phyloP scores from a whole-genome alignment of 371 early-diverging fungal species.

The Phascolomyces articulosus region DNA sequence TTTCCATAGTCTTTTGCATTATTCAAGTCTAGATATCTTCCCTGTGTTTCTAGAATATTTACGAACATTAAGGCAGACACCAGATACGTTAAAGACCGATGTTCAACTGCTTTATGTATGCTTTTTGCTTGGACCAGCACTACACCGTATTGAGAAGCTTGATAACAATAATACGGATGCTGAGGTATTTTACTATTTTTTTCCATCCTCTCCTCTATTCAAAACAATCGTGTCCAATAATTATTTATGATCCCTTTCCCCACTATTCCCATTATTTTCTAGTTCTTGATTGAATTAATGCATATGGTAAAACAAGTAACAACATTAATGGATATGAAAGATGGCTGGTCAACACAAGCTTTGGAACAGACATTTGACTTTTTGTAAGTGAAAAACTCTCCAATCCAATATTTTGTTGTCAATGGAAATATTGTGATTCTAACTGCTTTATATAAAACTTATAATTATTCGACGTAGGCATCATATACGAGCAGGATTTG shows the following conservation, averaged over 20 bases:
- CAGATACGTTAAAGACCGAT: constrained; percentile 63
- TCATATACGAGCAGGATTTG: constrained; percentile 49
- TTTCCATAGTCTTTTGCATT: constrained; percentile 66
- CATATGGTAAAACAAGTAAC: constrained; percentile 55
- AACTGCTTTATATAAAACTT: too few species aligned
- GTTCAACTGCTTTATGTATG: constrained; percentile 77
- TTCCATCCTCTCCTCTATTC: too few species aligned
- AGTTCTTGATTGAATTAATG: constrained; percentile 55
- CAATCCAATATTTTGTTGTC: too few species aligned
- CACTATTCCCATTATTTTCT: too few species aligned
- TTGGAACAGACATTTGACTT: constrained; percentile 62
- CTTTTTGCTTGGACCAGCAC: constrained; percentile 71
- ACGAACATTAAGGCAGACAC: constrained; percentile 28
- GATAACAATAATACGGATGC: constrained; percentile 41
- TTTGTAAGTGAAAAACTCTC: constrained; percentile 31
- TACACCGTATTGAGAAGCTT: constrained; percentile 72
- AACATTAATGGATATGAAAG: constrained; percentile 47
- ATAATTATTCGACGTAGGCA: too few species aligned
- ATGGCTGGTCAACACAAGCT: constrained; percentile 55
- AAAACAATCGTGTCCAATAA: too few species aligned
- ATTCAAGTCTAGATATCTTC: constrained; percentile 64
- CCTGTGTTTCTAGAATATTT: constrained; percentile 41
- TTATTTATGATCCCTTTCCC: too few species aligned
- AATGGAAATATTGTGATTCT: too few species aligned
- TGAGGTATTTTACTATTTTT: too few species aligned